Evolutionary conservation across 257 asterid species (phyloP).

Genomic region (Cruciata laevipes): DNA sequence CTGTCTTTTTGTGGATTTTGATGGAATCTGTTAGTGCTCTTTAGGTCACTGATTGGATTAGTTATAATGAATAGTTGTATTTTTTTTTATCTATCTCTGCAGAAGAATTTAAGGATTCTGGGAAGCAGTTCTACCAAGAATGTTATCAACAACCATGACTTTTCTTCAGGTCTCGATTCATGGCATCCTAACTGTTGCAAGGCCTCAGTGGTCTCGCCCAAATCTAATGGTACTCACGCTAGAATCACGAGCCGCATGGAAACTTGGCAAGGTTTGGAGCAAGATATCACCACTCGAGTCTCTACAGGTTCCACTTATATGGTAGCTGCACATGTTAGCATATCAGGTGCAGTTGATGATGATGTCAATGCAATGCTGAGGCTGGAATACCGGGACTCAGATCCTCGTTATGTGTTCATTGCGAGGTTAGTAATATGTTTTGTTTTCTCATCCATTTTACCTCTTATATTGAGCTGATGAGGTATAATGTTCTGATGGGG

Average conservation of each 20-base stretch:
- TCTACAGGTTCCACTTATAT: conserved; percentile 40
- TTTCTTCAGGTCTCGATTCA: conserved; percentile 54
- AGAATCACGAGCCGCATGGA: conserved; percentile 52
- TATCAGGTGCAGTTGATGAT: conserved; percentile 39
- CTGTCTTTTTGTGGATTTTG: neutral
- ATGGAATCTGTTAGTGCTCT: neutral
- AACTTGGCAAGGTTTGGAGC: conserved; percentile 82
- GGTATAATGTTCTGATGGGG: conserved; percentile 13
- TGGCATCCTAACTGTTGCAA: conserved; percentile 74
- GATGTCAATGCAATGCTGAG: conserved; percentile 63
- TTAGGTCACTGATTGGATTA: neutral
- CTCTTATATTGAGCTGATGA: neutral
- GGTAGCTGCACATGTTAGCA: conserved; percentile 59
- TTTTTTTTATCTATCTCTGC: conserved; percentile 17
- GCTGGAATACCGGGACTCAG: conserved; percentile 43
- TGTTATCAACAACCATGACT: conserved; percentile 67
- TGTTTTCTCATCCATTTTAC: neutral
- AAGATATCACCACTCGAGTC: conserved; percentile 57
- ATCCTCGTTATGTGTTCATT: conserved; percentile 48
- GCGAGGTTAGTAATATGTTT: conserved; percentile 40
- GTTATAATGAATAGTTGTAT: neutral
- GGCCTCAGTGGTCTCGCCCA: conserved; percentile 44
- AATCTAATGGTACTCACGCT: conserved; percentile 38
- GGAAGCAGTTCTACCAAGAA: conserved; percentile 30
- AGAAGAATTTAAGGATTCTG: conserved; percentile 27